Evolutionary conservation across 2,329 filamentous ascomycete species (phyloP), one percentile per base, ranked within the genome.

Genomic region (Trichoderma afroharzianum): DNA sequence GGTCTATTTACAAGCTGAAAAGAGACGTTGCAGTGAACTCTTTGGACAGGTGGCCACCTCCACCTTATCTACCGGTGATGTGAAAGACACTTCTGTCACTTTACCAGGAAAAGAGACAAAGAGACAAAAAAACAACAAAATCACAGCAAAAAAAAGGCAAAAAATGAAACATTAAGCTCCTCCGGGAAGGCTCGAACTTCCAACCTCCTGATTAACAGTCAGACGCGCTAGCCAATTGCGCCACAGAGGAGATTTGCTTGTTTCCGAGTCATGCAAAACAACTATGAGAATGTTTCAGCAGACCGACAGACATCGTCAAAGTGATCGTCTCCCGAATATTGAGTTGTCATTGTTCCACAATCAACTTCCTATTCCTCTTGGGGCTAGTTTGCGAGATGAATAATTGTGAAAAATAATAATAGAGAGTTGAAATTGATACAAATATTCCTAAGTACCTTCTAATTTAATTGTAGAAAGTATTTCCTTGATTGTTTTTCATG

Each of bases 161-260:
- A 68, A 57, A 50, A 36, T 7, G 14, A 50, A 53, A 30, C 36
- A 15, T 8, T 18, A 14, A 36, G 30, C 71, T 72, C 71, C 71
- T 67, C 71, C 68, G 64, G 71, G 71, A 72, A 72, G 71, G 71
- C 71, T 72, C 68, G 71, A 72, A 72, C 71, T 72, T 72, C 71
- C 71, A 72, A 72, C 71, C 71, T 72, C 71, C 71, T 72, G 71
- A 72, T 72, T 87, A 87, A 87, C 85, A 87, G 85, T 87, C 85
- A 84, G 82, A 87, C 86, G 85, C 85, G 85, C 85, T 87, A 87
- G 84, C 85, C 86, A 87, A 85, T 78, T 83, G 81, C 74, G 82
- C 81, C 80, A 89, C 85, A 72, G 75, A 76, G 74, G 76, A 76
- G 53, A 57, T n/a, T 70, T 33, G 28, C 24, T 58, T 68, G 53